Percentiles rank a stretch among this genome's conserved stretches.
These are phyloP conservation scores for Metschnikowia continentalis DNA, from an alignment of 805 yeast species.

Conservation along the genomic window DNA sequence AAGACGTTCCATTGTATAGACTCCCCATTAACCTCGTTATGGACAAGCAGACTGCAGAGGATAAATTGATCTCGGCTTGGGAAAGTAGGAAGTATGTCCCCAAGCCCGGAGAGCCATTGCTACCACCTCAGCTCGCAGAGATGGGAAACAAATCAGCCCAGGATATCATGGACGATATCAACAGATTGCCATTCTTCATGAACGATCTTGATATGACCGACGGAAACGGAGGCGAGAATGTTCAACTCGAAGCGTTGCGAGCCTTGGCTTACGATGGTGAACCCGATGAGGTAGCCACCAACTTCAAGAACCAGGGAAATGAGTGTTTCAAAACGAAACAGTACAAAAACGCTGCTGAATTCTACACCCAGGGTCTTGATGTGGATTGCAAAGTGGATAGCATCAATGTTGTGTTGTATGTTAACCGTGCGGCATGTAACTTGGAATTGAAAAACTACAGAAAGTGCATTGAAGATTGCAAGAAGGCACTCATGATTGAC, in stretches of 20 bases:
- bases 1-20: neutral
- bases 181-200: slow-evolving; percentile 91
- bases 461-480: slow-evolving; percentile 81
- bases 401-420: slow-evolving; percentile 58
- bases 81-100: slow-evolving; percentile 38
- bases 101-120: slow-evolving; percentile 58
- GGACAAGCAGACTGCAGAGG: slow-evolving; percentile 14
- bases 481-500: slow-evolving; percentile 59
- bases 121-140: slow-evolving; percentile 81
- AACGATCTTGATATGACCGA: slow-evolving; percentile 74
- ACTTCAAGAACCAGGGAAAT: slow-evolving; percentile 91
- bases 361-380: slow-evolving; percentile 75
- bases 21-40: neutral
- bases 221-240: slow-evolving; percentile 71
- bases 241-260: slow-evolving; percentile 78
- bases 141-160: slow-evolving; percentile 61
- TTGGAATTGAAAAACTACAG: slow-evolving; percentile 82
- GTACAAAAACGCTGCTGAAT: slow-evolving; percentile 71
- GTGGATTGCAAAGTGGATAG: slow-evolving; percentile 55
- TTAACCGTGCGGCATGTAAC: slow-evolving; percentile 90
- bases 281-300: slow-evolving; percentile 84
- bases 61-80: slow-evolving; percentile 36
- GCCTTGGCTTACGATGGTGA: slow-evolving; percentile 95
- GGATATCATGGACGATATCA: slow-evolving; percentile 72
- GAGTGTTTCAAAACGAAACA: slow-evolving; percentile 71